Evolutionary conservation across 2,329 filamentous ascomycete genomes (phyloP), one percentile per base, ranked within the genome.

Genomic region (Monosporascus sp.): DNA sequence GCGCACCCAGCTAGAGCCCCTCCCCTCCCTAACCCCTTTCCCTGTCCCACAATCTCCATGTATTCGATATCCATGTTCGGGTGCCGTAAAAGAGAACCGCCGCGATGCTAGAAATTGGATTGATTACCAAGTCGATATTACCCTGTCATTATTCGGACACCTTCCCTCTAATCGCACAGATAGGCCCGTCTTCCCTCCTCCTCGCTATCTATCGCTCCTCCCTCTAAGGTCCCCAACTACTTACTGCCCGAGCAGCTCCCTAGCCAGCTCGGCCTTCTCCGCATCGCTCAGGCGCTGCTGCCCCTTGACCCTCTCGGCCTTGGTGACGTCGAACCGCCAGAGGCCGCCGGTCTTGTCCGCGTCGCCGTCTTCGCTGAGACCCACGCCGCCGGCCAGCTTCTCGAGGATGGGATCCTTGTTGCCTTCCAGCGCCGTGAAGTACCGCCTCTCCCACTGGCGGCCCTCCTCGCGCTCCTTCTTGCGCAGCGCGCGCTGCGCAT

Each of bases 371-470:
- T 71, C 56, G 2, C 74, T 69, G 17, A 84, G 66, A 4, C 80
- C 78, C 2, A 78, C 77, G 19, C 68, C 58, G 8, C 68, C 57
- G 17, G 78, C 81, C 11, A 84, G 69, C 11, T 63, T 57, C 49
- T 70, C 63, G 16, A 84, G 75, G 0, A 76, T 69, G 7, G 68
- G 57, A 54, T 84, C 81, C 0, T 66, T 46, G n/a, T 3, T 7
- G 43, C 38, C 56, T 19, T 54, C 61, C 73, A 56, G 77, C 66
- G 64, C 64, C 54, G 77, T 83, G 74, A 97, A 99, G 76, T 94
- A 97, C 52, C 87, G 81, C 46, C 91, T 81, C 65, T 91, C 82
- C 93, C 94, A 99, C 41, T 83, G 77, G 44, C 81, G 80, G 20
- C 85, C 85, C 62, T 91, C 88, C 1, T 61, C 55, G 45, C 66